Percentiles rank a stretch among this genome's conserved stretches.
Conservation (phyloP, 2,329 filamentous ascomycete species). For the Venturia oleaginea region DNA sequence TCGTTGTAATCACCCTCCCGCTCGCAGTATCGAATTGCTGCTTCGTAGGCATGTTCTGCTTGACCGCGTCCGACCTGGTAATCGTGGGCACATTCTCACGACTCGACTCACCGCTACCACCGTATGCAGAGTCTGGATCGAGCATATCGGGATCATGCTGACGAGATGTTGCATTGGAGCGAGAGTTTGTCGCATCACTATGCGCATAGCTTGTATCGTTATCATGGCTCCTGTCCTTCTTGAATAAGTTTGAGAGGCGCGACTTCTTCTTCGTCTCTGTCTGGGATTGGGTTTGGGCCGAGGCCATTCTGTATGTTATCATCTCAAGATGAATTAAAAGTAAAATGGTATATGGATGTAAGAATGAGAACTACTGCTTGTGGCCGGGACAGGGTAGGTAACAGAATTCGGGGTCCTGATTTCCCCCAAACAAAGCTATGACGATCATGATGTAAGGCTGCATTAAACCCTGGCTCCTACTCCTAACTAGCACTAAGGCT, state of each 20-base stretch:
- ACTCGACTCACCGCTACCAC: slow-evolving; percentile 9
- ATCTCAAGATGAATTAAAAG: background rate
- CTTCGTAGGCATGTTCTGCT: slow-evolving; percentile 1
- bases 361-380: background rate
- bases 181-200: background rate
- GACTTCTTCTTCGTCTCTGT: slow-evolving; percentile 6
- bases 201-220: background rate
- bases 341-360: background rate
- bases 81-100: slow-evolving; percentile 5
- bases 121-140: slow-evolving; percentile 10
- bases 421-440: background rate
- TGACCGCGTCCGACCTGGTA: background rate
- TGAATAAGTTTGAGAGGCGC: slow-evolving; percentile 8
- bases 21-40: slow-evolving; percentile 4
- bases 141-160: background rate
- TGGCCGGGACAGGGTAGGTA: background rate
- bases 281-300: background rate
- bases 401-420: background rate
- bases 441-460: slow-evolving; percentile 6
- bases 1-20: slow-evolving; percentile 11
- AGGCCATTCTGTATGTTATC: background rate
- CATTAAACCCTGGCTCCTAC: background rate
- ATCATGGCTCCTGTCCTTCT: slow-evolving; percentile 1
- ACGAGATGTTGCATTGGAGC: background rate
- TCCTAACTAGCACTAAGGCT: background rate